These are phyloP conservation scores for Pyricularia pennisetigena DNA, from an alignment of 2,329 filamentous ascomycete genomes.

Conservation along the genomic window DNA sequence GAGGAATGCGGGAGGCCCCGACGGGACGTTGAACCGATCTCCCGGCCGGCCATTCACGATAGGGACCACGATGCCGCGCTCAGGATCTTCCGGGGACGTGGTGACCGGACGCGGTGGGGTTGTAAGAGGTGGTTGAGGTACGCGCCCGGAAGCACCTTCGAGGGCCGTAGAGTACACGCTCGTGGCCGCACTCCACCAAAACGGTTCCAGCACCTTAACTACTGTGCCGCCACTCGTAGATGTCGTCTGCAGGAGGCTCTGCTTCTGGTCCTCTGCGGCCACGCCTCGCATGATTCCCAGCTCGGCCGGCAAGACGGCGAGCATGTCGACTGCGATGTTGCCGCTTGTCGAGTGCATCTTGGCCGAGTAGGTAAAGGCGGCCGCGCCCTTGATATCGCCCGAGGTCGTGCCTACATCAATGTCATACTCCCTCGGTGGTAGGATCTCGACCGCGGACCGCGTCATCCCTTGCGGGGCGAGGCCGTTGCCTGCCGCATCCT, in stretches of 20 bases:
- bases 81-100: neutral
- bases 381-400: slow-evolving; percentile 28
- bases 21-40: slow-evolving; percentile 11
- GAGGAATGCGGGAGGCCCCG: neutral
- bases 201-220: slow-evolving; percentile 30
- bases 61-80: slow-evolving; percentile 2
- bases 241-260: slow-evolving; percentile 24
- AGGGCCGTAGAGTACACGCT: slow-evolving; percentile 8
- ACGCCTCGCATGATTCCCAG: slow-evolving; percentile 5
- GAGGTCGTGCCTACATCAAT: slow-evolving; percentile 33
- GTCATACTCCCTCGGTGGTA: slow-evolving; percentile 37
- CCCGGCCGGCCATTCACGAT: slow-evolving; percentile 6
- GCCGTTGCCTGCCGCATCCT: neutral
- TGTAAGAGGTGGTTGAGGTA: slow-evolving; percentile 3
- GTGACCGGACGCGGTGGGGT: neutral
- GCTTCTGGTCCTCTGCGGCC: slow-evolving; percentile 10
- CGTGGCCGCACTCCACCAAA: slow-evolving; percentile 24
- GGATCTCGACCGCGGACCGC: slow-evolving; percentile 6
- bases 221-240: slow-evolving; percentile 32
- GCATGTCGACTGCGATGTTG: slow-evolving; percentile 26
- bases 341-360: slow-evolving; percentile 30
- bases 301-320: slow-evolving; percentile 26
- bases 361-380: slow-evolving; percentile 28
- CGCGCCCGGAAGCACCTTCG: neutral
- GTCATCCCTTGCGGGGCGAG: neutral